Base-by-base conservation (phyloP, 1,284 basidiomycete genomes). In the Cutaneotrichosporon cyanovorans region DNA sequence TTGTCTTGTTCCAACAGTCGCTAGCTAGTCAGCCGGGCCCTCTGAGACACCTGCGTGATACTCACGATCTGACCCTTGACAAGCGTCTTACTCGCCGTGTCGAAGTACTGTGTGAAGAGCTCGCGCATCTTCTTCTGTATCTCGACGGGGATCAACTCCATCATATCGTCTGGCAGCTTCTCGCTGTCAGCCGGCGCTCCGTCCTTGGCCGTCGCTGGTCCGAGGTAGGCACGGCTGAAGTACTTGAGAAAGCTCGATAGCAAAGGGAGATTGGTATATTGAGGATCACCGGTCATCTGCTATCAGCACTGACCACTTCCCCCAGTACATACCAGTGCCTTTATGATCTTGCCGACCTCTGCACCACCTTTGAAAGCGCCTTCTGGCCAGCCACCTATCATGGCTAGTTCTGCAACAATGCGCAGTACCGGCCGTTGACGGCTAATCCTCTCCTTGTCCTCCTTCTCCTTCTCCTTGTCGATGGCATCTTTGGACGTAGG, bases 1-100 rank as follows among this genome's bases (percentile, higher is more conserved):
- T 84, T 82, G 66, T 98, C 95, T 72, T 96, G 91, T 54, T 96
- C 90, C 80, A 96, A 88, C 35, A 99, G 76, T 50, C 85, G 83
- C 87, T 96, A 63, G 28, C 25, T 7, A 48, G 45, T 47, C 40
- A 58, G 56, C 12, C n/a, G n/a, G n/a, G n/a, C n/a, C n/a, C n/a
- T n/a, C n/a, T n/a, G n/a, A 32, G 5, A 10, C 11, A 20, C 10
- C 23, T n/a, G 9, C 5, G 18, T 4, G 7, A 28, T 7, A 71
- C 78, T 58, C 58, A 92, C 90, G 60, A 86, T 83, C 63, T 96
- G 89, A 54, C 95, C 90, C 56, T 87, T 84, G 47, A 88, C 78
- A 14, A 97, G 78, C 60, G 93, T 91, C 73, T 90, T 93, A 60
- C 83, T 80, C 1, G 97, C 85, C 32, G 77, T 87, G 14, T 91